Percentiles rank a stretch among this genome's conserved stretches.
Conservation (phyloP, 1,284 basidiomycete species). For the Grifola frondosa region DNA sequence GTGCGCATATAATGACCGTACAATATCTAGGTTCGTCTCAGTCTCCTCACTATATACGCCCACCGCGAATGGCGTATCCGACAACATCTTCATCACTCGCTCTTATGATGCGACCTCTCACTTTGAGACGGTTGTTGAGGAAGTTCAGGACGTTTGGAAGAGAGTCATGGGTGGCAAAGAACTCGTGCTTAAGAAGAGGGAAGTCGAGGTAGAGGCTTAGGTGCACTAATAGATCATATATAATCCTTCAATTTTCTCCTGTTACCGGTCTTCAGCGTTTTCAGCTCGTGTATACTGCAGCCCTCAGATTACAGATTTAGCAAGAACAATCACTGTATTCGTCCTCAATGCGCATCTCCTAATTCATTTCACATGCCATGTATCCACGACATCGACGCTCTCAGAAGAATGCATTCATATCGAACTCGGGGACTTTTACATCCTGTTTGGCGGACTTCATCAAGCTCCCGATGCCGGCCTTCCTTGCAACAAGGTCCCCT, state of each 20-base stretch:
- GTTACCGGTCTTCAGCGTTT: slow-evolving; percentile 15
- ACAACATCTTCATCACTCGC: slow-evolving; percentile 95
- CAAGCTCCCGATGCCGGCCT: slow-evolving; percentile 76
- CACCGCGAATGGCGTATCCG: slow-evolving; percentile 75
- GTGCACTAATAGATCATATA: slow-evolving; percentile 10
- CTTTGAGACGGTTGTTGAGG: slow-evolving; percentile 97
- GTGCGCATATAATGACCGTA: neutral
- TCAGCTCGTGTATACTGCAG: slow-evolving; percentile 19
- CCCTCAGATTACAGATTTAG: too few species aligned
- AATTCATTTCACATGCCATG: slow-evolving; percentile 8
- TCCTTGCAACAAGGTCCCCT: slow-evolving; percentile 57
- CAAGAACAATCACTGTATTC: slow-evolving; percentile 20
- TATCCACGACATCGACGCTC: neutral
- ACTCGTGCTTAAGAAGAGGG: slow-evolving; percentile 82
- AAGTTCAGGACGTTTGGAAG: slow-evolving; percentile 93
- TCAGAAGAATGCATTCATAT: slow-evolving; percentile 73
- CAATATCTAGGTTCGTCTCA: slow-evolving; percentile 76
- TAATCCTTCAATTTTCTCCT: slow-evolving; percentile 10
- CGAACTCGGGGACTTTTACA: slow-evolving; percentile 81
- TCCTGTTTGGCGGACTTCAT: slow-evolving; percentile 89
- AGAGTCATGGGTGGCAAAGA: slow-evolving; percentile 69
- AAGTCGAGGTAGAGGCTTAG: slow-evolving; percentile 65
- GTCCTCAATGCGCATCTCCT: slow-evolving; percentile 19
- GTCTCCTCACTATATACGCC: slow-evolving; percentile 90
- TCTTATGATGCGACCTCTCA: slow-evolving; percentile 99